Evolutionary conservation across 805 yeast genomes (phyloP).

Genomic region (Candida gorgasii): DNA sequence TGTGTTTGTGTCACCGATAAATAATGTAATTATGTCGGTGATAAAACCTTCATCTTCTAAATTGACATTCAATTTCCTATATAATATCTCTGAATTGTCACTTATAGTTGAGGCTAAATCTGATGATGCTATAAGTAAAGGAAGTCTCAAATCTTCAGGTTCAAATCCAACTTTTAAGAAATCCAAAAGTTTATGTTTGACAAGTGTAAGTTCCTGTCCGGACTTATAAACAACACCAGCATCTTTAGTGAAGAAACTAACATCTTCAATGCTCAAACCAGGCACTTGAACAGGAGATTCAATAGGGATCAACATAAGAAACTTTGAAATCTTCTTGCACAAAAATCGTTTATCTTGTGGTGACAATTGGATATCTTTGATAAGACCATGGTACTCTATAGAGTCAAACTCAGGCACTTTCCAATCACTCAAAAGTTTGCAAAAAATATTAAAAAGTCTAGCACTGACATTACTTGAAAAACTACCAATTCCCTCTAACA

Average conservation of each 20-base stretch:
- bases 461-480: constrained; percentile 45
- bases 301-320: constrained; percentile 57
- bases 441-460: constrained; percentile 59
- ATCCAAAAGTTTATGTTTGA: constrained; percentile 31
- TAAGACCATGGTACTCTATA: constrained; percentile 38
- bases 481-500: constrained; percentile 47
- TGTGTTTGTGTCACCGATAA: constrained; percentile 46
- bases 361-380: constrained; percentile 37
- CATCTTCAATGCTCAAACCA: constrained; percentile 60
- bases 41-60: constrained; percentile 51
- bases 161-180: constrained; percentile 45
- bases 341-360: constrained; percentile 47
- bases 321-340: constrained; percentile 48
- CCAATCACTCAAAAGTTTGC: constrained; percentile 54
- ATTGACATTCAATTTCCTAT: constrained; percentile 53
- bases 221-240: constrained; percentile 64
- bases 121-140: constrained; percentile 62
- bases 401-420: constrained; percentile 49
- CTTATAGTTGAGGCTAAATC: constrained; percentile 59
- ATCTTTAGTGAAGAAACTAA: constrained; percentile 61
- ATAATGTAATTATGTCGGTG: constrained; percentile 46
- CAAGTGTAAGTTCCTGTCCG: constrained; percentile 41
- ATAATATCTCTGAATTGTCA: constrained; percentile 51
- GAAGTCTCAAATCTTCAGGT: constrained; percentile 40
- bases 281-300: constrained; percentile 41